These are phyloP conservation scores for Paramecium primaurelia DNA, from an alignment of 73 alveolate species.

Conservation along the genomic window DNA sequence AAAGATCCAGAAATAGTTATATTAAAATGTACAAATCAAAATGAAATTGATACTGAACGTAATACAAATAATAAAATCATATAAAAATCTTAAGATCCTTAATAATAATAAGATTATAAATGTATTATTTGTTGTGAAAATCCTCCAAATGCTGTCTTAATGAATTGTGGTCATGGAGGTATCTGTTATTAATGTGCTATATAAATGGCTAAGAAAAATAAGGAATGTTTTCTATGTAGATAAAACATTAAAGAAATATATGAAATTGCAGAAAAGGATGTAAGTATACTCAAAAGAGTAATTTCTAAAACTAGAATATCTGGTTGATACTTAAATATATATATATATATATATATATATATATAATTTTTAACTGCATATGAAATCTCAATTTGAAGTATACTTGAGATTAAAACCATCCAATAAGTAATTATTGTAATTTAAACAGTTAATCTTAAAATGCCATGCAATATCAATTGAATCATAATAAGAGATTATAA, in stretches of 20 bases:
- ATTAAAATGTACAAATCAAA: neutral
- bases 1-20: neutral
- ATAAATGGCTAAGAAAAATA: neutral
- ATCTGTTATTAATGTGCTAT: neutral
- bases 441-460: conserved; percentile 25
- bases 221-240: neutral
- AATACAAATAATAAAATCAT: neutral
- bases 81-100: neutral
- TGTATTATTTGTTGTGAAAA: conserved; percentile 51
- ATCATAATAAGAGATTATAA: conserved; percentile 64
- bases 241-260: neutral
- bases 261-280: neutral
- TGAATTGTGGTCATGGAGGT: conserved; percentile 62
- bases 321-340: neutral
- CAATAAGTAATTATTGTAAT: conserved; percentile 48
- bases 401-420: conserved; percentile 83
- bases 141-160: conserved; percentile 40
- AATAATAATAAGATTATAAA: neutral
- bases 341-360: neutral
- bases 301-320: neutral
- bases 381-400: conserved; percentile 86
- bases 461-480: neutral
- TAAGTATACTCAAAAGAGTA: neutral
- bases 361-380: conserved; percentile 2
- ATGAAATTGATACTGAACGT: neutral